Conservation (phyloP, 148 eudicot genomes). For the Rhododendron molle region DNA sequence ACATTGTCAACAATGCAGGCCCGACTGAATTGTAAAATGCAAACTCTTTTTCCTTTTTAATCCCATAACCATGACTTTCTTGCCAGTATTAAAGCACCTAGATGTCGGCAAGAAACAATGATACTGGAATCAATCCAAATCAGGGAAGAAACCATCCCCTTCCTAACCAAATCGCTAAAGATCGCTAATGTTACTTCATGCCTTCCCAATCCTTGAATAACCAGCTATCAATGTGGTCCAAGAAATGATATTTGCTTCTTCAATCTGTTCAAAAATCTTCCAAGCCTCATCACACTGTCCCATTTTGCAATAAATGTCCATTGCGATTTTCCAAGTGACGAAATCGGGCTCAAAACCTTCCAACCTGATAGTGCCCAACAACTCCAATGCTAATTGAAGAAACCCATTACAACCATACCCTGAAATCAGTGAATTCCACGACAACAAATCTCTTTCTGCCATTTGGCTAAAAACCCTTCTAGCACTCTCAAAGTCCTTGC, state of each 20-base stretch:
- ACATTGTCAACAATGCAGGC: conserved; percentile 14
- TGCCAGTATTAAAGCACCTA: conserved; percentile 25
- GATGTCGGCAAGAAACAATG: conserved; percentile 38
- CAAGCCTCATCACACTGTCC: conserved; percentile 41
- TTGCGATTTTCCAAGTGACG: conserved; percentile 39
- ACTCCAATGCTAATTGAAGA: too few species aligned
- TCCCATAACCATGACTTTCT: conserved; percentile 49
- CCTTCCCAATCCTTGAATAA: too few species aligned
- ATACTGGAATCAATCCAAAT: conserved; percentile 41
- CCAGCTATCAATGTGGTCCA: too few species aligned
- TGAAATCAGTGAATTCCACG: too few species aligned
- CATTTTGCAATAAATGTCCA: conserved; percentile 55
- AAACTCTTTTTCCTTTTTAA: conserved; percentile 16
- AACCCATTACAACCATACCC: too few species aligned
- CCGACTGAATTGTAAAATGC: conserved; percentile 36
- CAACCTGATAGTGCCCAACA: conserved; percentile 27
- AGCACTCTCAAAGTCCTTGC: too few species aligned
- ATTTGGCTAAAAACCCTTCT: too few species aligned
- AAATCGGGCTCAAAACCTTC: conserved; percentile 38
- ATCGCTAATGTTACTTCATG: too few species aligned
- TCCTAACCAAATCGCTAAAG: too few species aligned
- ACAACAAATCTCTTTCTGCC: too few species aligned
- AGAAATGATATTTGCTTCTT: too few species aligned
- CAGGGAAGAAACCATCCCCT: conserved; percentile 22
- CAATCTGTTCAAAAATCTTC: too few species aligned